Evolutionary conservation across 306 rosid species (phyloP).

Genomic region (Oemleria cerasiformis): DNA sequence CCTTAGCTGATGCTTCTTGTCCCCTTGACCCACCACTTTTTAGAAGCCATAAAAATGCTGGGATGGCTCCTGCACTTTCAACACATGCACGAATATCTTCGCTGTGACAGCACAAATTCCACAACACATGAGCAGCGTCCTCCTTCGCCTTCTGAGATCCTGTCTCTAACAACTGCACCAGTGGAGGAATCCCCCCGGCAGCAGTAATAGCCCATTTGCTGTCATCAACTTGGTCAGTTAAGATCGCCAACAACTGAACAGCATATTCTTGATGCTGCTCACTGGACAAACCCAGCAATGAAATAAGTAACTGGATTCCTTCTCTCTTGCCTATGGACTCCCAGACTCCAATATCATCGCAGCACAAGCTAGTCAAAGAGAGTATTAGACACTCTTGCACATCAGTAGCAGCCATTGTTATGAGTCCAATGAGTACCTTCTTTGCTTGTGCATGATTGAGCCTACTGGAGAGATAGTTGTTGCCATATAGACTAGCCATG

Average conservation of each 20-base stretch:
- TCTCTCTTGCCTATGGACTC: constrained; percentile 87
- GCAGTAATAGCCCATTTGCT: constrained; percentile 99
- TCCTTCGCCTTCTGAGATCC: constrained; percentile 94
- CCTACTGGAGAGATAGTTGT: constrained; percentile 64
- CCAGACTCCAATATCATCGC: constrained; percentile 75
- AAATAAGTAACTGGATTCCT: constrained; percentile 89
- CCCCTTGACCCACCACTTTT: constrained; percentile 83
- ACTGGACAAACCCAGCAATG: constrained; percentile 77
- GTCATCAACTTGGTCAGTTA: constrained; percentile 88
- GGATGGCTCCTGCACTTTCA: constrained; percentile 75
- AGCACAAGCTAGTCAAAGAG: constrained; percentile 78
- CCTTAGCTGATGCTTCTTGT: constrained; percentile 90
- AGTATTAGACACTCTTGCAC: constrained; percentile 72
- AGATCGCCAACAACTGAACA: constrained; percentile 76
- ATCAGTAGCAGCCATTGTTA: constrained; percentile 81
- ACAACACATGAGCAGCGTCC: constrained; percentile 87
- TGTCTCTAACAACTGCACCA: constrained; percentile 89
- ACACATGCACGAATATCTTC: constrained; percentile 94
- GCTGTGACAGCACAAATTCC: constrained; percentile 94
- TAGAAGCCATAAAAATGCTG: constrained; percentile 86
- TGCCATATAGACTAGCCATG: constrained; percentile 92
- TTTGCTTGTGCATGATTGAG: constrained; percentile 75
- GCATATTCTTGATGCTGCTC: constrained; percentile 98
- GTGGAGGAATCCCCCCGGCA: constrained; percentile 95
- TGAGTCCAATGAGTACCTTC: constrained; percentile 81